phyloP scores from a whole-genome alignment of 2,329 filamentous ascomycete genomes.

The Xylaria sp. region DNA sequence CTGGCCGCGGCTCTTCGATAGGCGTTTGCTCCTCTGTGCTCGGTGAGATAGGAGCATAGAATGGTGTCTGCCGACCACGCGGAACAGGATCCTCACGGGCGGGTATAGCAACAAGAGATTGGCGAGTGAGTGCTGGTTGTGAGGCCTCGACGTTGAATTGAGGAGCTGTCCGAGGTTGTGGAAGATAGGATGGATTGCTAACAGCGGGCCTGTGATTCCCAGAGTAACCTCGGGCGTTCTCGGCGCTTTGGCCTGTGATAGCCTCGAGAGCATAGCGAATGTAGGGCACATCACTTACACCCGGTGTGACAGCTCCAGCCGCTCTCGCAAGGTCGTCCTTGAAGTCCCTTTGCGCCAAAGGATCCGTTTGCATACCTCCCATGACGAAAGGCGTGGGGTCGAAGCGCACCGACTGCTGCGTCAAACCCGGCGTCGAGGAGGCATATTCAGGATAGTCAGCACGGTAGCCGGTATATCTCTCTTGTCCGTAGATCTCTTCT shows the following conservation, averaged over 20 bases:
- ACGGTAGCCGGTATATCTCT: conserved; percentile 46
- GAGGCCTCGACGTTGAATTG: conserved; percentile 25
- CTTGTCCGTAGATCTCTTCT: conserved; percentile 52
- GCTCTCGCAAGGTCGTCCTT: conserved; percentile 59
- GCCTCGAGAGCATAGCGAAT: conserved; percentile 90
- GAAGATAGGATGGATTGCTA: conserved; percentile 28
- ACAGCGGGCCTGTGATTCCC: conserved; percentile 24
- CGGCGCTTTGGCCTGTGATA: conserved; percentile 75
- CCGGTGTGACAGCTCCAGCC: conserved; percentile 69
- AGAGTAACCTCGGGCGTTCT: conserved; percentile 54
- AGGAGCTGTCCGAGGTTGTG: conserved; percentile 32
- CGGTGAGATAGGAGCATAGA: not conserved
- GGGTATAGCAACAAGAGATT: conserved; percentile 3
- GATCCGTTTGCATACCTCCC: conserved; percentile 36
- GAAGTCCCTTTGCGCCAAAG: conserved; percentile 44
- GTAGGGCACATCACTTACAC: conserved; percentile 83
- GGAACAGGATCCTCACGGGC: conserved; percentile 14
- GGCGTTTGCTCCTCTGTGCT: not conserved
- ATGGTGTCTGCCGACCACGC: conserved; percentile 1
- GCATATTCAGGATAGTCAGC: conserved; percentile 34
- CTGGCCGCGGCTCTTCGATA: not conserved
- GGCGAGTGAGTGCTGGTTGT: conserved; percentile 12
- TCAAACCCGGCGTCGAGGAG: conserved; percentile 28
- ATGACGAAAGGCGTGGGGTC: conserved; percentile 47
- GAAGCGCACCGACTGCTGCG: conserved; percentile 43